Evolutionary conservation across 75 land plant species (phyloP), one percentile per base, ranked within the genome.

Genomic region (Sequoiadendron giganteum): DNA sequence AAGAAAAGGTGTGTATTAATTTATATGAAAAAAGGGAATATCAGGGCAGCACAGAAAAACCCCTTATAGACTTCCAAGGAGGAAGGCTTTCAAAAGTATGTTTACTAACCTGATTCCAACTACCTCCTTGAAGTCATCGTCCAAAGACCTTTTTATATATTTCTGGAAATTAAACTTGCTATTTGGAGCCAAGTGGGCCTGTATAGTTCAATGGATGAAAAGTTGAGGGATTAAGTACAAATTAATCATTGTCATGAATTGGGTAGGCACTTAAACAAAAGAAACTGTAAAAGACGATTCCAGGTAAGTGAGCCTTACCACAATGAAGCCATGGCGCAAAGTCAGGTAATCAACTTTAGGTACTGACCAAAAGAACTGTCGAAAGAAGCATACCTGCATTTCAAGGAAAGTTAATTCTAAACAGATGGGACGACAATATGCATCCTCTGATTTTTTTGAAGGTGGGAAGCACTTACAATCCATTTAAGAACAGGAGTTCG

Each of bases 91-190:
- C 30, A 21, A 45, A 80, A 45, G 40, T 9, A 32, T 48, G 28
- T 25, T 70, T 45, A 52, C 76, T n/a, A 39, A 93, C 96, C 96
- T 95, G 88, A 96, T 95, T 2, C 95, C 96, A 39, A 95, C 95
- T 2, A 96, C 94, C 1, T 91, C 91, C 88, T 92, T 94, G 87
- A 96, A 96, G 85, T 96, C 96, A 83, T 95, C 95, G 54, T 96
- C 96, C 55, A 96, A 90, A 79, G 95, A 90, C 49, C 95, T 93
- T 72, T 58, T 88, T 40, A 96, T 95, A 85, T 96, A 96, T 39
- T 91, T 91, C 18, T 94, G 96, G 61, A 96, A 95, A 85, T 95
- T 88, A 81, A 95, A 94, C 84, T 88, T 93, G 79, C 84, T 92
- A 52, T 84, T 86, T 56, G 93, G 92, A 78, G 94, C 86, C 43